Base-by-base conservation (phyloP, 2,329 filamentous ascomycete species). In the Cyphellophora attinorum region DNA sequence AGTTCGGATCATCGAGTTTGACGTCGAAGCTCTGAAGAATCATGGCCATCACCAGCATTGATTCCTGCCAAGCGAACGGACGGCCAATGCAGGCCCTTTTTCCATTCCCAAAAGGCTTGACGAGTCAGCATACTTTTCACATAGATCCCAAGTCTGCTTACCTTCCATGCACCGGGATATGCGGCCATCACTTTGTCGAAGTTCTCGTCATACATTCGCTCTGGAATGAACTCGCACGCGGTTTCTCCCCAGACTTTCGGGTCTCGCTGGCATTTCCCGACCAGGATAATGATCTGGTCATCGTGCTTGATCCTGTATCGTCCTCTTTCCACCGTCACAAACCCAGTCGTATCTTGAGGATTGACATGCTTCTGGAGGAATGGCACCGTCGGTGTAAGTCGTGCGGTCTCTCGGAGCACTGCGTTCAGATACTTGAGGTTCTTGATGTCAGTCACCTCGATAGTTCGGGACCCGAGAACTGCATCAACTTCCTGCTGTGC, bases 61-160 rank as follows among this genome's bases (percentile, higher is more conserved):
- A 67, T 56, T 88, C 82, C 51, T 88, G 81, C 76, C 77, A 81
- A 2, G 81, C 80, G 51, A 86, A 86, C 0, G 74, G 67, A 1
- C 80, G 64, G 3, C 82, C 82, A 40, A 86, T 85, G 46, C 81
- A 88, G 1, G 64, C 77, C 35, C 82, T 63, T 42, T 70, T 65
- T 2, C 81, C 81, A 38, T 81, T 81, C 2, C 82, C 83, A 46
- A 86, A 88, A 3, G 82, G 79, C 57, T 82, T 81, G n/a, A n/a
- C n/a, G n/a, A n/a, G n/a, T n/a, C n/a, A n/a, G n/a, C n/a, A n/a
- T n/a, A n/a, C n/a, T n/a, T n/a, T n/a, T n/a, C n/a, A n/a, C n/a
- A n/a, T n/a, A n/a, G n/a, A n/a, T n/a, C n/a, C n/a, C n/a, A n/a
- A n/a, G n/a, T n/a, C n/a, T n/a, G n/a, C n/a, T n/a, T n/a, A n/a